Evolutionary conservation across 106 monocot species (phyloP), one percentile per base, ranked within the genome.

Genomic region (Hemerocallis citrina): DNA sequence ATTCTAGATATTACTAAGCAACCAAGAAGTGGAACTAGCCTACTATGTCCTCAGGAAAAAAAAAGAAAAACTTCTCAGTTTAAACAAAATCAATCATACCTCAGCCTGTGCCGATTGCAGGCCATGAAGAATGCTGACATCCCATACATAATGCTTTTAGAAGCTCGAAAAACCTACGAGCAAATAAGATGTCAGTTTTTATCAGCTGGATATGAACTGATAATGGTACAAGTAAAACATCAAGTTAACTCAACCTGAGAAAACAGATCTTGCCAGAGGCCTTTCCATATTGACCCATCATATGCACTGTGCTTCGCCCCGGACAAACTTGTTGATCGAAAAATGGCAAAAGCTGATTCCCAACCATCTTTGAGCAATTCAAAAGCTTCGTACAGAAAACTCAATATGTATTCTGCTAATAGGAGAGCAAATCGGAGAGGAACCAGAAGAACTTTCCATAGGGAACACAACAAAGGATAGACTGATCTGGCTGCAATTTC

Each of bases 261-360:
- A 60, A 88, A 79, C 37, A 88, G 63, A 64, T 88, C 83, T 34
- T 79, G 69, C 82, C 83, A 79, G n/a, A 88, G 83, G 1, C 49
- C 61, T 32, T 40, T 40, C 76, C 79, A 72, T 4, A 79, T 41
- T 24, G 82, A 82, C 20, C 59, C 52, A n/a, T 76, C 73, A 40
- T 66, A n/a, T 20, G 72, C 36, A 34, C 59, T 49, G 48, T 55
- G 54, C 24, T 63, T 34, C 0, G 49, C 46, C 34, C 54, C 52
- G 7, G 79, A 75, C 14, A 84, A 28, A 35, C 46, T 42, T 31
- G 31, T 29, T 11, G 73, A 20, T 39, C 72, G 25, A 42, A 66
- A 55, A 16, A 79, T 63, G 45, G 44, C 42, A 25, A 56, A 59
- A 7, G 39, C 14, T 1, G 57, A 67, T 20, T 64, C 48, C 78